Base-by-base conservation (phyloP, 2,329 filamentous ascomycete genomes). In the Colletotrichum kahawae region DNA sequence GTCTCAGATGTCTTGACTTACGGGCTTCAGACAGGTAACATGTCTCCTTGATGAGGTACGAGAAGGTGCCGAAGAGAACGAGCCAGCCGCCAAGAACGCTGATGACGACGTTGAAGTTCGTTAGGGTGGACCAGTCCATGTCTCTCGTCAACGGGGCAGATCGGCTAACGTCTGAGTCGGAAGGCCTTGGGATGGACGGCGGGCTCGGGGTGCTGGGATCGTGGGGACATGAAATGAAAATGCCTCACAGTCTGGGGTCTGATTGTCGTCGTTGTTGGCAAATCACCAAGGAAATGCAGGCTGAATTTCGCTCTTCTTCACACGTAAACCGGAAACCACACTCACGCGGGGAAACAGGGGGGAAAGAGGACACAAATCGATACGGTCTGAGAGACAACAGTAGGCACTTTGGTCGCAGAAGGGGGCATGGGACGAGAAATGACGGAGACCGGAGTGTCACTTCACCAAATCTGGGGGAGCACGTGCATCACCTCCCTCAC, bases 1-100 rank as follows among this genome's bases (percentile, higher is more conserved):
- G 10, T 3, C 4, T 4, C 3, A 21, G 3, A 2, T 13, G 43
- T 7, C 43, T 48, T 48, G n/a, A 91, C 94, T 82, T 87, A 96
- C 95, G 87, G 67, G 96, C 95, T 89, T 98, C 96, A 1, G 95
- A 98, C 1, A 98, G 89, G 82, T 98, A 98, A 81, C 95, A 96
- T 74, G 92, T 93, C 85, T 98, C 96, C 82, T 98, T 98, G 81
- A 95, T 89, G n/a, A 98, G 89, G 81, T 95, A 98, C 1, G 95
- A 98, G 1, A 98, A 95, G 59, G 98, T 86, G 5, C 95, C 95
- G 81, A 98, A 98, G 16, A 97, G 79, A 0, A 95, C 95, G 77
- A 98, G 92, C 85, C 97, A 98, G 2, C 95, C 96, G 14, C 96
- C 96, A 12, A 98, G 85, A 8, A 95, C 90, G 67, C 94, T 93